A percentile compares a stretch with the other conserved stretches of the same genome.
These are phyloP conservation scores for Epichloe coenophiala DNA, from an alignment of 2,329 filamentous ascomycete species.

Conservation along the genomic window DNA sequence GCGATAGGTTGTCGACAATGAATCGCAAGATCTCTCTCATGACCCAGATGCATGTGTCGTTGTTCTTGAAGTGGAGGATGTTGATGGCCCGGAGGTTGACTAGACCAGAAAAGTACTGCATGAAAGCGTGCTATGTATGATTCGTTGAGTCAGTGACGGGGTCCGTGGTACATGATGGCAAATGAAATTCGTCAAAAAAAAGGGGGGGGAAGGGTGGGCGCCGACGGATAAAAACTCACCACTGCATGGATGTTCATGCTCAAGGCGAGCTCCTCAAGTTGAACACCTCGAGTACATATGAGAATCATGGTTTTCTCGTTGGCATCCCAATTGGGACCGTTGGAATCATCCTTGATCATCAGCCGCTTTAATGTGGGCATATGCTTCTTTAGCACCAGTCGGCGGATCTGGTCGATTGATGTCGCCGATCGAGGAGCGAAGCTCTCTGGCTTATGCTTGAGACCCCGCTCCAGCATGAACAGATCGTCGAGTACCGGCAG, in stretches of 20 bases:
- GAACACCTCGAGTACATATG: conserved; percentile 35
- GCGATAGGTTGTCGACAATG: conserved; percentile 42
- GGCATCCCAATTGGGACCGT: conserved; percentile 39
- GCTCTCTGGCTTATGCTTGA: conserved; percentile 37
- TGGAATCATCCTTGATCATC: conserved; percentile 44
- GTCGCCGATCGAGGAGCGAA: conserved; percentile 36
- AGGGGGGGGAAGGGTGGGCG: too few species aligned
- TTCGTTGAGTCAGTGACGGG: neutral
- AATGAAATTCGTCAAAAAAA: too few species aligned
- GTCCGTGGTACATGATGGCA: too few species aligned
- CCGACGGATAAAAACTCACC: conserved; percentile 24
- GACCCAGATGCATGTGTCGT: conserved; percentile 43
- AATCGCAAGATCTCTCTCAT: conserved; percentile 45
- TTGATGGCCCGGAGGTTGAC: conserved; percentile 40
- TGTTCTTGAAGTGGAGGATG: conserved; percentile 38
- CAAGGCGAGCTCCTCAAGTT: conserved; percentile 41
- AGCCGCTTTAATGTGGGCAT: conserved; percentile 39
- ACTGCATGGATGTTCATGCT: conserved; percentile 40
- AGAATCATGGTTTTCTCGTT: conserved; percentile 40
- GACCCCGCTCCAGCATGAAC: conserved; percentile 41
- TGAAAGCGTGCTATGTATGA: conserved; percentile 41
- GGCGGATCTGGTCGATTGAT: conserved; percentile 44
- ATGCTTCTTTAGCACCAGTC: conserved; percentile 44
- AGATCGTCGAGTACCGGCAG: conserved; percentile 43
- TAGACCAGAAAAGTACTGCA: conserved; percentile 37